Evolutionary conservation across 2,329 filamentous ascomycete species (phyloP).

Genomic region (Mycogone perniciosa): DNA sequence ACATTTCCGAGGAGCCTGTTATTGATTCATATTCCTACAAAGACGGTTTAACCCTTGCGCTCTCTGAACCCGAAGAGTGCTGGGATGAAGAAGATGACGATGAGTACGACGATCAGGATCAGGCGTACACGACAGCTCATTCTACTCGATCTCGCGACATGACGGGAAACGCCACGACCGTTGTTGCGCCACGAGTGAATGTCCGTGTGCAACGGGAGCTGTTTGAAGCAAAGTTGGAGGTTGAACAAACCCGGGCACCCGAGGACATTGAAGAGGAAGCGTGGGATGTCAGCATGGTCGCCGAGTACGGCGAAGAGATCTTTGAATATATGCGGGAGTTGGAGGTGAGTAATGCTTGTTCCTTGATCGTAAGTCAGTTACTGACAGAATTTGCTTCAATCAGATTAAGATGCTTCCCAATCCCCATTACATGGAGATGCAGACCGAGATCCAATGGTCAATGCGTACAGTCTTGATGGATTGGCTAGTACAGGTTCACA

Average conservation of each 20-base stretch:
- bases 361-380: not conserved
- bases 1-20: slow-evolving; percentile 27
- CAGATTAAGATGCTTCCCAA: slow-evolving; percentile 78
- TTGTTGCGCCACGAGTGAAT: slow-evolving; percentile 68
- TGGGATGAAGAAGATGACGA: slow-evolving; percentile 78
- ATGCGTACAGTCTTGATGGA: slow-evolving; percentile 98
- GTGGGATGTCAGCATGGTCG: slow-evolving; percentile 96
- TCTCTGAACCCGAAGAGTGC: slow-evolving; percentile 56
- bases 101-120: slow-evolving; percentile 50
- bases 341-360: slow-evolving; percentile 57
- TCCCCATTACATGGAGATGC: slow-evolving; percentile 91
- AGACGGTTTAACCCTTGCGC: slow-evolving; percentile 21
- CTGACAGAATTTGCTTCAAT: slow-evolving; percentile 14
- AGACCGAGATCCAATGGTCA: slow-evolving; percentile 97
- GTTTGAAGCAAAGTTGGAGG: slow-evolving; percentile 55
- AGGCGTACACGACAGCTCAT: slow-evolving; percentile 71
- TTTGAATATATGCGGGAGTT: slow-evolving; percentile 86
- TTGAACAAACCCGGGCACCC: slow-evolving; percentile 59
- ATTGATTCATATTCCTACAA: slow-evolving; percentile 18
- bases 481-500: slow-evolving; percentile 95
- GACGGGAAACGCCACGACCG: slow-evolving; percentile 44
- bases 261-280: slow-evolving; percentile 83
- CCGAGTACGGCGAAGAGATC: slow-evolving; percentile 93
- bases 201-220: slow-evolving; percentile 67
- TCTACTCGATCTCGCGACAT: slow-evolving; percentile 65